Evolutionary conservation across 805 yeast genomes (phyloP).

Genomic region (Starmerella geochares): DNA sequence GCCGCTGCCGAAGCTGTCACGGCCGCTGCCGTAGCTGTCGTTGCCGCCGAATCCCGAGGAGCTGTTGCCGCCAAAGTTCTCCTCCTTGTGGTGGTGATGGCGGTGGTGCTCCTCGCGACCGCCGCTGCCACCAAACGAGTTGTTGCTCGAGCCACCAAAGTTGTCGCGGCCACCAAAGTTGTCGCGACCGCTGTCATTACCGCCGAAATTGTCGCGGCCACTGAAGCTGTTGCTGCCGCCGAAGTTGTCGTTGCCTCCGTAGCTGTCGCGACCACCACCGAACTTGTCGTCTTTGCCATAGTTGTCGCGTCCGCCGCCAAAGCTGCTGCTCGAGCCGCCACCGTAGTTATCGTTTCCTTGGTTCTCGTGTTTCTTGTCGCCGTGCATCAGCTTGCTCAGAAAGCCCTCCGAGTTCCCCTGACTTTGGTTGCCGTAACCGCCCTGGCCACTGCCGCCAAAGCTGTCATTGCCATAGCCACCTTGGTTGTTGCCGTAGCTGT

Average conservation of each 20-base stretch:
- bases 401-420: conserved; percentile 4
- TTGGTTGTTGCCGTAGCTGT: neutral
- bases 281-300: conserved; percentile 3
- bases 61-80: conserved; percentile 1
- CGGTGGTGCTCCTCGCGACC: neutral
- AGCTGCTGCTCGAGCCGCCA: neutral
- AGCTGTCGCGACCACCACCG: conserved; percentile 4
- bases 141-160: neutral
- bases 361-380: conserved; percentile 7
- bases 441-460: conserved; percentile 10
- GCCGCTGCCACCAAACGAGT: neutral
- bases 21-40: conserved; percentile 4
- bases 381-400: conserved; percentile 1
- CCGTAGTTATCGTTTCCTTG: neutral
- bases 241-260: too few relatives aligned
- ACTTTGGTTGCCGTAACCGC: conserved; percentile 11
- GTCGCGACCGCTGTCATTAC: neutral
- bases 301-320: neutral
- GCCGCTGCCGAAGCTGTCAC: neutral
- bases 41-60: neutral
- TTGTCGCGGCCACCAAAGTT: conserved; percentile 2
- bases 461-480: conserved; percentile 7
- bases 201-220: conserved; percentile 2
- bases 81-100: conserved; percentile 1
- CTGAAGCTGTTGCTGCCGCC: conserved; percentile 2